Base-by-base conservation (phyloP, 208 protist species). In the Trypanosoma theileri region DNA sequence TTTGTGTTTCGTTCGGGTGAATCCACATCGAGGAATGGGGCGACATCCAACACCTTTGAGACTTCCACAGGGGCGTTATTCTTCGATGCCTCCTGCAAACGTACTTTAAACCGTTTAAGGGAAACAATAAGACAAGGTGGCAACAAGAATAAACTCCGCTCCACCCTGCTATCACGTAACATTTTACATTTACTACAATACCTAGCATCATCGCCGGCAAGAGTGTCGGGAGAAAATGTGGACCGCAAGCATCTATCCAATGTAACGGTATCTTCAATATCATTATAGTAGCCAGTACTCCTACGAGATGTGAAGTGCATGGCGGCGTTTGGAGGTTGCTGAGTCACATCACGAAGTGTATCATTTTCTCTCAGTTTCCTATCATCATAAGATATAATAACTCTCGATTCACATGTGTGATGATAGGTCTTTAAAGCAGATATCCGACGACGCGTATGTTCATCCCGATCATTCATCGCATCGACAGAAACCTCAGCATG, bases 91-190 rank as follows among this genome's bases (percentile, higher is more conserved):
- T 71, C 78, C 57, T 85, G 80, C 64, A 88, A 68, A 3, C 50
- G 40, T 70, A 86, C 77, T 59, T 88, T 88, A 62, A 95, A 95
- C 24, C 87, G 83, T 57, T 92, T 89, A 50, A 95, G 80, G 24
- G 76, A 86, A 42, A 95, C 79, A 50, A 93, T 76, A 42, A 95
- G 78, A 66, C 81, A 89, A 12, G 77, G 83, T 12, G 90, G 88
- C 11, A 93, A 73, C 16, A 80, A 80, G 58, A 92, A 95, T 21
- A 92, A 65, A 3, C 73, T 82, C 11, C 84, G 72, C 44, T 85
- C 71, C 67, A 89, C 72, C 7, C 59, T 41, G 22, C 84, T 79
- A 55, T 90, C 80, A 26, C 80, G 77, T 26, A 86, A 81, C 48
- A 66, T 75, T 55, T 86, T 90, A 76, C 90, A 95, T 4, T 56